A percentile compares a stretch with the other conserved stretches of the same genome.
phyloP scores from a whole-genome alignment of 805 yeast genomes.

The Ogataea methanolica region DNA sequence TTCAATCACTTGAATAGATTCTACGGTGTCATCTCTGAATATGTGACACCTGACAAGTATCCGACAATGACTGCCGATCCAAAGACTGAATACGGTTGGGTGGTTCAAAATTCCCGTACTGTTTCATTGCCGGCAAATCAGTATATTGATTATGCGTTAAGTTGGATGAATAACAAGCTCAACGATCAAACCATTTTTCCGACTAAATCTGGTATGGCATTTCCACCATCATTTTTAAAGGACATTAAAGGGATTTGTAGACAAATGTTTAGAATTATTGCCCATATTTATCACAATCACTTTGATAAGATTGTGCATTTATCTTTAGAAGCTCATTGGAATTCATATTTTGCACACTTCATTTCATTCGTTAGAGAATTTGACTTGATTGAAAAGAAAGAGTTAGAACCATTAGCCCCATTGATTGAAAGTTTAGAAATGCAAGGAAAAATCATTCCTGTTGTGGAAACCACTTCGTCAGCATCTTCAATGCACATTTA shows the following conservation, averaged over 20 bases:
- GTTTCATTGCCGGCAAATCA: slow-evolving; percentile 87
- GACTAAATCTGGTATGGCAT: slow-evolving; percentile 82
- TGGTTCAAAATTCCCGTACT: slow-evolving; percentile 64
- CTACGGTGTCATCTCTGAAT: slow-evolving; percentile 86
- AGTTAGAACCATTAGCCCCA: slow-evolving; percentile 71
- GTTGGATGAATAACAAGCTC: slow-evolving; percentile 84
- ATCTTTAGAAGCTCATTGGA: slow-evolving; percentile 95
- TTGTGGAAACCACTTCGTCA: slow-evolving; percentile 2
- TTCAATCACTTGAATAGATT: slow-evolving; percentile 82
- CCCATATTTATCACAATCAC: slow-evolving; percentile 91
- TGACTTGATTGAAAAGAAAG: slow-evolving; percentile 71
- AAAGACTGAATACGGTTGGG: slow-evolving; percentile 85
- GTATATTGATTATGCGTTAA: slow-evolving; percentile 84
- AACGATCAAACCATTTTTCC: slow-evolving; percentile 91
- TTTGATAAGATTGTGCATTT: slow-evolving; percentile 91
- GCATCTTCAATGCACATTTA: background rate
- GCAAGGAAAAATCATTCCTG: slow-evolving; percentile 69
- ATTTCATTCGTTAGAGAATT: slow-evolving; percentile 83
- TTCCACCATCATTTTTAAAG: slow-evolving; percentile 78
- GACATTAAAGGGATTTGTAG: slow-evolving; percentile 83
- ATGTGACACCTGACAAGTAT: slow-evolving; percentile 81
- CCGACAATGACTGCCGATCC: slow-evolving; percentile 98
- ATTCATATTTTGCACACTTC: slow-evolving; percentile 93
- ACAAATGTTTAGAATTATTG: slow-evolving; percentile 94
- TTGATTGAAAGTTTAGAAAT: slow-evolving; percentile 75